Conservation (phyloP, 352 stramenopile species). For the Globisporangium emineosum region DNA sequence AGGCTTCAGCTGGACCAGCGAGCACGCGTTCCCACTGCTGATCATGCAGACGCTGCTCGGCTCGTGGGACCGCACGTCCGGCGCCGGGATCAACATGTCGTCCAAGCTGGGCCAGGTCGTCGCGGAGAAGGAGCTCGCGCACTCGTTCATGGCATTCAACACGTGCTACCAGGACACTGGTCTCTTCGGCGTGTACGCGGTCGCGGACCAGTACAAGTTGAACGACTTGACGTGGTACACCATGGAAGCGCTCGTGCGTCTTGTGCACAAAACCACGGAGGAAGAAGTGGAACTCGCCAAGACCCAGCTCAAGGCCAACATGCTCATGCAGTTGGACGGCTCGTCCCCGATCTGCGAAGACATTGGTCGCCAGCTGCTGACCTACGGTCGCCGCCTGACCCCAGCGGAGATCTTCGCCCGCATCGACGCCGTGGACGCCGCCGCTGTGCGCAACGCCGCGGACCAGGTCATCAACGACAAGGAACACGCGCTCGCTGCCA, state of each 20-base stretch:
- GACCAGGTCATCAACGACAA: conserved; percentile 97
- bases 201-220: conserved; percentile 93
- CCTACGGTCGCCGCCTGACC: conserved; percentile 95
- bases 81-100: conserved; percentile 93
- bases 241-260: conserved; percentile 93
- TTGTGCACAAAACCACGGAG: conserved; percentile 96
- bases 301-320: conserved; percentile 98
- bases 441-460: conserved; percentile 88
- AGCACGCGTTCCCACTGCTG: conserved; percentile 98
- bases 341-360: conserved; percentile 98
- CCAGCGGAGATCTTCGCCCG: conserved; percentile 98
- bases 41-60: conserved; percentile 96
- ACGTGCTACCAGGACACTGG: conserved; percentile 99
- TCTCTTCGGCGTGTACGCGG: conserved; percentile 98
- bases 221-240: conserved; percentile 94
- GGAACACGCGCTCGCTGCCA: conserved; percentile 97
- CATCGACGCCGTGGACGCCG: conserved; percentile 97
- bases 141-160: conserved; percentile 99
- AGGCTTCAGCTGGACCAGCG: conserved; percentile 96
- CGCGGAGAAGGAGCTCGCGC: conserved; percentile 94
- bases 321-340: conserved; percentile 99
- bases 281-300: conserved; percentile 98
- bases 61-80: conserved; percentile 90
- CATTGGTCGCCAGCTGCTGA: conserved; percentile 98
- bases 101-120: conserved; percentile 97